Conservation (phyloP, 805 yeast genomes). For the Yueomyces sinensis region DNA sequence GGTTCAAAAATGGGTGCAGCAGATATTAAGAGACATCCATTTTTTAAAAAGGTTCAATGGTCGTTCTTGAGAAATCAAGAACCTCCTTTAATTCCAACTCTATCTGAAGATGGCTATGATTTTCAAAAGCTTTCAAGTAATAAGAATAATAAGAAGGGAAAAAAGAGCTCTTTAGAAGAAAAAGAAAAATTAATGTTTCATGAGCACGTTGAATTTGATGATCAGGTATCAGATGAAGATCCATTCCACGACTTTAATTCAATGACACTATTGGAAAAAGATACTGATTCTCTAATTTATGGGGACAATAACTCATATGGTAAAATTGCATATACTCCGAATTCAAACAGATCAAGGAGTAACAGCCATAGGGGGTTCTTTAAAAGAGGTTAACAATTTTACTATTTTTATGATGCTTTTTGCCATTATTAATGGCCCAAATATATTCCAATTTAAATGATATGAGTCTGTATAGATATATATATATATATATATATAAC, state of each 20-base stretch:
- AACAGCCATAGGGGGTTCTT: constrained; percentile 26
- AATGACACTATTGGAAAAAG: constrained; percentile 70
- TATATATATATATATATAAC: too few relatives aligned
- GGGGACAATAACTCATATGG: constrained; percentile 31
- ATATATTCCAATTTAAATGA: too few relatives aligned
- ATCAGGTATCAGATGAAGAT: constrained; percentile 35
- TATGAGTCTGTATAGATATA: too few relatives aligned
- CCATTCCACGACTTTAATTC: constrained; percentile 82
- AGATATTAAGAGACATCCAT: constrained; percentile 82
- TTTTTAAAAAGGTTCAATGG: constrained; percentile 90
- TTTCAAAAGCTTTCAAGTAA: constrained; percentile 27
- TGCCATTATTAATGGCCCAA: too few relatives aligned
- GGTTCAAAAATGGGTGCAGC: constrained; percentile 94
- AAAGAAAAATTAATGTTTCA: constrained; percentile 20
- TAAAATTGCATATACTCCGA: constrained; percentile 28
- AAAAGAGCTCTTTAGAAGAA: constrained; percentile 7
- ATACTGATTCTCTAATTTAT: constrained; percentile 36
- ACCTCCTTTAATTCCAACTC: constrained; percentile 91
- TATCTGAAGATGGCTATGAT: constrained; percentile 41
- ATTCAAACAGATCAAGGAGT: constrained; percentile 27
- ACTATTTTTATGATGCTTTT: too few relatives aligned
- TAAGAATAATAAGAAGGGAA: constrained; percentile 12
- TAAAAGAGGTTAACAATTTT: constrained; percentile 9
- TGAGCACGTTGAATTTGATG: constrained; percentile 24
- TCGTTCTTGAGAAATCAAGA: constrained; percentile 82